Percentiles rank a stretch among this genome's conserved stretches.
Conservation (phyloP, 2,329 filamentous ascomycete genomes). For the Neocatenulostroma microsporum region DNA sequence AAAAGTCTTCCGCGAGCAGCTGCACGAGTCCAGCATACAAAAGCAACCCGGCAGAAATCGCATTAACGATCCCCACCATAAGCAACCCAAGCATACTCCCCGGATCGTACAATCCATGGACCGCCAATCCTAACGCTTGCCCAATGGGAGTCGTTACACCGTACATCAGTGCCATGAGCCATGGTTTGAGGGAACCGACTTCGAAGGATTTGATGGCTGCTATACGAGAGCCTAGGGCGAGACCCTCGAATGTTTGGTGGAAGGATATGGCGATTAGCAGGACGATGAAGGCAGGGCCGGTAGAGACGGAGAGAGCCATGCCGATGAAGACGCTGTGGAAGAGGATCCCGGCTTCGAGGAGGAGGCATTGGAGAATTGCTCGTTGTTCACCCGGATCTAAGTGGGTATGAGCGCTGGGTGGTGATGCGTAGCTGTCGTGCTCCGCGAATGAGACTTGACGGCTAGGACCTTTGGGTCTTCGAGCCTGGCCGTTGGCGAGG, state of each 20-base stretch:
- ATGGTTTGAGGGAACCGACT: conserved; percentile 64
- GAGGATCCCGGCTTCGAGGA: conserved; percentile 69
- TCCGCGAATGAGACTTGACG: conserved; percentile 15
- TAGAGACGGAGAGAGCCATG: conserved; percentile 63
- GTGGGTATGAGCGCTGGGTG: conserved; percentile 5
- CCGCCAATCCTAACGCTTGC: conserved; percentile 42
- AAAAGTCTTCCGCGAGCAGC: conserved; percentile 44
- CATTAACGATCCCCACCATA: conserved; percentile 46
- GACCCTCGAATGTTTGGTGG: conserved; percentile 63
- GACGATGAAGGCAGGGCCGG: conserved; percentile 56
- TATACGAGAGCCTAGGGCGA: conserved; percentile 63
- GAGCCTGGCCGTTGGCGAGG: conserved; percentile 12
- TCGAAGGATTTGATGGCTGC: conserved; percentile 64
- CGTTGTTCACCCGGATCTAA: conserved; percentile 44
- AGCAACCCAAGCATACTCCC: conserved; percentile 41
- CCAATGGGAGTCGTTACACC: conserved; percentile 50
- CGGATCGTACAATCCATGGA: conserved; percentile 46
- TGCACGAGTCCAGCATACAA: conserved; percentile 46
- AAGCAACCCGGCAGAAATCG: conserved; percentile 41
- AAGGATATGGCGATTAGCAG: conserved; percentile 63
- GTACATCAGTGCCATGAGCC: conserved; percentile 58
- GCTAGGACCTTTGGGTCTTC: conserved; percentile 9
- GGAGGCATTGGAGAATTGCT: conserved; percentile 63
- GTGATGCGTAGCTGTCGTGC: conserved; percentile 1
- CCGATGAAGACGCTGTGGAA: conserved; percentile 73